Evolutionary conservation across 768 basidiomycete genomes (phyloP).

Genomic region (Tricholoma terreum): DNA sequence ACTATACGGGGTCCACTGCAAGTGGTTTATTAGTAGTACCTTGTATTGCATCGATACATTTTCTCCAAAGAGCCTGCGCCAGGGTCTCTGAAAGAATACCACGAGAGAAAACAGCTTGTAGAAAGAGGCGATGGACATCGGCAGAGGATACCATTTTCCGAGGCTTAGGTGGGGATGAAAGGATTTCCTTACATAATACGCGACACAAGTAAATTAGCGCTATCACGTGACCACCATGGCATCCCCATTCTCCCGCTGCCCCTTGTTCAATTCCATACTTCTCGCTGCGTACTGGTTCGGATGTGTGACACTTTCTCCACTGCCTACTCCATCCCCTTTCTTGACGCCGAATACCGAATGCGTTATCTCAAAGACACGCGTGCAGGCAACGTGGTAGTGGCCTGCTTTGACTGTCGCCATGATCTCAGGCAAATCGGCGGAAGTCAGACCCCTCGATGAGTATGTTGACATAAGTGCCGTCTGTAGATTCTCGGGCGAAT

Average conservation of each 20-base stretch:
- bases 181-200: background rate
- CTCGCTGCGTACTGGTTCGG: conserved; percentile 87
- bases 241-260: conserved; percentile 35
- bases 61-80: conserved; percentile 63
- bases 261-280: conserved; percentile 64
- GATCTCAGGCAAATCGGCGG: conserved; percentile 77
- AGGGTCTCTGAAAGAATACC: conserved; percentile 62
- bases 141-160: conserved; percentile 45
- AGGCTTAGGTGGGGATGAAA: too few relatives aligned
- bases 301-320: conserved; percentile 86
- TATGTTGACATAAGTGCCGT: conserved; percentile 70
- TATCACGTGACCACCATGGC: conserved; percentile 40
- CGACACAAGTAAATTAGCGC: background rate
- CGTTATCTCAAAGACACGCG: conserved; percentile 93
- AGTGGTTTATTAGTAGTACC: conserved; percentile 42
- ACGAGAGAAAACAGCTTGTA: conserved; percentile 76
- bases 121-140: conserved; percentile 74
- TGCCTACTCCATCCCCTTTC: conserved; percentile 87
- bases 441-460: conserved; percentile 58
- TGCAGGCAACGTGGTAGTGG: conserved; percentile 96
- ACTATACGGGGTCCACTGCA: background rate
- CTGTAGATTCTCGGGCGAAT: conserved; percentile 78
- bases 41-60: conserved; percentile 64
- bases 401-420: conserved; percentile 70
- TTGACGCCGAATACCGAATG: conserved; percentile 68